These are phyloP conservation scores for Yamadazyma jaroonii DNA, from an alignment of 1,139 yeast genomes.

Conservation along the genomic window DNA sequence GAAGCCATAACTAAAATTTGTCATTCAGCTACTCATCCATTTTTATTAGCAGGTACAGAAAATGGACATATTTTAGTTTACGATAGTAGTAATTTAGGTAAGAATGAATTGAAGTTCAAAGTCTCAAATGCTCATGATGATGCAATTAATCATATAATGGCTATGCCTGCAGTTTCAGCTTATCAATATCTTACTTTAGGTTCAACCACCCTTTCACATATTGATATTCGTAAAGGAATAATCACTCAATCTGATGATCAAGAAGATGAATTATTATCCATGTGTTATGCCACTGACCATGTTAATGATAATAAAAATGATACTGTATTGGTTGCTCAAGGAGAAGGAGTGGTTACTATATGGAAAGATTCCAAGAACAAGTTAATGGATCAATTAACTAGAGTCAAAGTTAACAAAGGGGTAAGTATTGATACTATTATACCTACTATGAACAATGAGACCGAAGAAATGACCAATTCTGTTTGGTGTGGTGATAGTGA, in stretches of 20 bases:
- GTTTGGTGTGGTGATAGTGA: slow-evolving; percentile 87
- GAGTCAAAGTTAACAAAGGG: slow-evolving; percentile 66
- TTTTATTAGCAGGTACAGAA: slow-evolving; percentile 77
- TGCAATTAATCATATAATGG: slow-evolving; percentile 70
- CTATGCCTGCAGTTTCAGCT: slow-evolving; percentile 66
- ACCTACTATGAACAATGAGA: slow-evolving; percentile 71
- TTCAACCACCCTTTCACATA: slow-evolving; percentile 73
- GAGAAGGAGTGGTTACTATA: slow-evolving; percentile 88
- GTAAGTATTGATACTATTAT: slow-evolving; percentile 79
- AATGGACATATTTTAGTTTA: slow-evolving; percentile 62
- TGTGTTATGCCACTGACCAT: slow-evolving; percentile 58
- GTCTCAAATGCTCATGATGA: slow-evolving; percentile 65
- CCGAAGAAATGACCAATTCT: slow-evolving; percentile 44
- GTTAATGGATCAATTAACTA: slow-evolving; percentile 74
- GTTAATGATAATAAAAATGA: slow-evolving; percentile 54
- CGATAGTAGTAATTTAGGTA: slow-evolving; percentile 51
- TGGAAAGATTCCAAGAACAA: slow-evolving; percentile 76
- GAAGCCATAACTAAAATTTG: slow-evolving; percentile 59
- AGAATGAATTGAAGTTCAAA: slow-evolving; percentile 35
- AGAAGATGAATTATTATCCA: slow-evolving; percentile 83
- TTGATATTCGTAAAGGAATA: slow-evolving; percentile 75
- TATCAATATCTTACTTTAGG: slow-evolving; percentile 83
- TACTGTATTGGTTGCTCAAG: slow-evolving; percentile 71
- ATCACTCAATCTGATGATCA: slow-evolving; percentile 77
- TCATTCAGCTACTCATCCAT: slow-evolving; percentile 62